Percentiles rank a stretch among this genome's conserved stretches.
phyloP scores from a whole-genome alignment of 805 yeast species.

The Myxozyma vanderwaltii region DNA sequence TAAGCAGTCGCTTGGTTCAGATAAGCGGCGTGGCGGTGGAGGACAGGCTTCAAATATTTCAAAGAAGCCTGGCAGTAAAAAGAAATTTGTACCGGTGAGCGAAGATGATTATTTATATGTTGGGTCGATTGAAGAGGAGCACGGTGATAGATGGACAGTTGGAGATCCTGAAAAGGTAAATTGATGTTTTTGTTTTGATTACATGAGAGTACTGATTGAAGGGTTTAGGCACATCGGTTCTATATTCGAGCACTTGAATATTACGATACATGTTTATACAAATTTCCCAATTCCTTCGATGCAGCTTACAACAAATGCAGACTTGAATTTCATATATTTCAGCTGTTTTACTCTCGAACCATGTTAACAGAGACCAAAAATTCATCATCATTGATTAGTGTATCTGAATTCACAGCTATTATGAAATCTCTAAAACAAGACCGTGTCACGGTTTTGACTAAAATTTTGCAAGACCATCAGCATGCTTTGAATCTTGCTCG shows the following conservation, averaged over 20 bases:
- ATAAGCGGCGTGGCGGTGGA: conserved; percentile 6
- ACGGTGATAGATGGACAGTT: conserved; percentile 31
- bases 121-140: conserved; percentile 34
- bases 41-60: neutral
- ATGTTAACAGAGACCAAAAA: neutral
- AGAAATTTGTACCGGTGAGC: conserved; percentile 18
- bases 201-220: neutral
- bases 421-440: conserved; percentile 15
- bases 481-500: conserved; percentile 14
- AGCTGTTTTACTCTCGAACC: conserved; percentile 18
- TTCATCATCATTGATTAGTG: neutral
- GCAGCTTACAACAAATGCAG: conserved; percentile 31
- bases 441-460: conserved; percentile 5
- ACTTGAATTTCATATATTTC: conserved; percentile 30
- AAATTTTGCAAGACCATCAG: conserved; percentile 27
- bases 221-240: conserved; percentile 26
- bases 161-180: conserved; percentile 31
- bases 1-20: conserved; percentile 1
- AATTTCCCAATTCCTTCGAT: conserved; percentile 24
- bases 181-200: neutral
- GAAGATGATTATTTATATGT: conserved; percentile 31
- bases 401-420: neutral
- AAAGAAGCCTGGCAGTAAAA: neutral
- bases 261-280: conserved; percentile 20
- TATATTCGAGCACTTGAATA: conserved; percentile 24